A percentile compares a stretch with the other conserved stretches of the same genome.
Evolutionary conservation across 2,329 filamentous ascomycete species (phyloP).

Genomic region (Talaromyces islandicus): DNA sequence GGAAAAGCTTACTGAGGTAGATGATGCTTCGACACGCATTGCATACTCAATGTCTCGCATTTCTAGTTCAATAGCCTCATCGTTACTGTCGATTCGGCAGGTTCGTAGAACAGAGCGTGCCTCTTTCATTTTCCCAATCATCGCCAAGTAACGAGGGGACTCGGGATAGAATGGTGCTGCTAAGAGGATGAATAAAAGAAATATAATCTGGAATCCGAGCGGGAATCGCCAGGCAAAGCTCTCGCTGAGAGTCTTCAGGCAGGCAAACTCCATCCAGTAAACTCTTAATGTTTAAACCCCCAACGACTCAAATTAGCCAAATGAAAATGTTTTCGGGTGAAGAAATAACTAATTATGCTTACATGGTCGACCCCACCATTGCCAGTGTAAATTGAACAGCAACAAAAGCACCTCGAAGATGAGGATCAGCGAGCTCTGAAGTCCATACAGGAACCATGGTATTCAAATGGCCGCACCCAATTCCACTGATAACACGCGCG

Average conservation of each 20-base stretch:
- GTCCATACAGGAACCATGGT: slow-evolving; percentile 22
- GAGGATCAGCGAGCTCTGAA: slow-evolving; percentile 20
- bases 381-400: slow-evolving; percentile 20
- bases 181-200: slow-evolving; percentile 42
- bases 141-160: slow-evolving; percentile 32
- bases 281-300: slow-evolving; percentile 12
- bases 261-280: slow-evolving; percentile 25
- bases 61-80: slow-evolving; percentile 34
- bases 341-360: not conserved
- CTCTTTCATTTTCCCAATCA: slow-evolving; percentile 29
- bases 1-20: slow-evolving; percentile 32
- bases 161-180: slow-evolving; percentile 30
- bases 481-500: slow-evolving; percentile 19
- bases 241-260: slow-evolving; percentile 19
- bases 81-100: slow-evolving; percentile 25
- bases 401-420: slow-evolving; percentile 20
- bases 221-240: slow-evolving; percentile 55
- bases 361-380: slow-evolving; percentile 14
- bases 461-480: slow-evolving; percentile 24
- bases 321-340: not conserved
- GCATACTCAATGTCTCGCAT: slow-evolving; percentile 36
- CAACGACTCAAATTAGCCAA: not conserved
- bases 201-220: slow-evolving; percentile 53
- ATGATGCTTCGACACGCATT: slow-evolving; percentile 30
- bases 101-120: slow-evolving; percentile 27